These are phyloP conservation scores for Nicotiana rustica DNA, from an alignment of 305 asterid species.

Conservation along the genomic window DNA sequence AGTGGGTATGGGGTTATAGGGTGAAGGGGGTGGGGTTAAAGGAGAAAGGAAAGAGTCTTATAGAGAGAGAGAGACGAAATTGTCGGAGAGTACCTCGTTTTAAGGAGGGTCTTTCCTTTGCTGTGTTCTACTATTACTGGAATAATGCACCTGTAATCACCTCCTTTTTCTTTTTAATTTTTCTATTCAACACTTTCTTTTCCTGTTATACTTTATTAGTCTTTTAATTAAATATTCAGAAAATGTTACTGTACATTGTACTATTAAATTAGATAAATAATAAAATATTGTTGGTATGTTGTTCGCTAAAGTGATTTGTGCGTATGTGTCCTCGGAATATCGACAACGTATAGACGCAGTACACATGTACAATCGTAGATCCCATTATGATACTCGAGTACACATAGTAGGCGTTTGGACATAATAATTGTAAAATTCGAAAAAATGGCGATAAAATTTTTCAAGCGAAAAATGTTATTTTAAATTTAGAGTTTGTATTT, in stretches of 20 bases:
- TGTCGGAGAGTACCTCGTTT: conserved; percentile 31
- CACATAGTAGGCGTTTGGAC: no score
- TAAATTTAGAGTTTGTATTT: no score
- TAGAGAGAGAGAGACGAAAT: conserved; percentile 24
- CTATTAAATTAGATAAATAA: not conserved
- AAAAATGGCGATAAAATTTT: no score
- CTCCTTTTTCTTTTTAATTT: not conserved
- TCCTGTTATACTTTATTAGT: not conserved
- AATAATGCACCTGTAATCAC: conserved; percentile 27
- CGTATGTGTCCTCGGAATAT: not conserved
- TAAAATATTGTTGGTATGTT: not conserved
- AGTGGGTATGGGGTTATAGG: not conserved
- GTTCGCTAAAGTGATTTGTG: conserved; percentile 14
- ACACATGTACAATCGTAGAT: not conserved
- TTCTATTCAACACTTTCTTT: not conserved
- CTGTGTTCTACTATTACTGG: not conserved
- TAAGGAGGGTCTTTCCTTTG: conserved; percentile 31
- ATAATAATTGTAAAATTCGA: no score
- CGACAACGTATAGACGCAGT: not conserved
- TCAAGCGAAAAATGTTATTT: no score
- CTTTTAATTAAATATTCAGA: not conserved
- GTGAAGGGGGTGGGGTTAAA: not conserved
- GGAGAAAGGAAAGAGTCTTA: conserved; percentile 23
- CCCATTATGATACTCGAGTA: not conserved
- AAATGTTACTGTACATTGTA: not conserved